Percentiles rank a stretch among this genome's conserved stretches.
Evolutionary conservation across 2,329 filamentous ascomycete species (phyloP).

Genomic region (Penicillium thymicola): DNA sequence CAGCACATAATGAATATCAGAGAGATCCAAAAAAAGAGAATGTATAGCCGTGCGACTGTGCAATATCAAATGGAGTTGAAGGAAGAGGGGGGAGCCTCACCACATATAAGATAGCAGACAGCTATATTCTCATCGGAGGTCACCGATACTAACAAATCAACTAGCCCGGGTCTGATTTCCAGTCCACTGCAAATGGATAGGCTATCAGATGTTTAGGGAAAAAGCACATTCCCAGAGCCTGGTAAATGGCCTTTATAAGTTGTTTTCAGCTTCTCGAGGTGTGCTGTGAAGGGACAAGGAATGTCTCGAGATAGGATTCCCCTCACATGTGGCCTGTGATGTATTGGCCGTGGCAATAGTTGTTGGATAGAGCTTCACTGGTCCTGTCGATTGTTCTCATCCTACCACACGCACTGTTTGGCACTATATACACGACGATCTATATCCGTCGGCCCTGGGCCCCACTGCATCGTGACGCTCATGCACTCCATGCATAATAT

Average conservation of each 20-base stretch:
- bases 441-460: neutral
- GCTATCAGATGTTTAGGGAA: neutral
- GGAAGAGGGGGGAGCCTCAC: constrained; percentile 3
- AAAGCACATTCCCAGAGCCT: neutral
- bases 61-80: constrained; percentile 7
- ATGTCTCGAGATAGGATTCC: neutral
- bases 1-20: neutral
- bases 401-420: neutral
- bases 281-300: neutral
- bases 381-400: neutral
- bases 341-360: constrained; percentile 1
- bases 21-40: constrained; percentile 8
- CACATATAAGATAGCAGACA: constrained; percentile 12
- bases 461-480: neutral
- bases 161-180: neutral
- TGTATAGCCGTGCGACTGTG: constrained; percentile 7
- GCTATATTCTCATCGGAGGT: constrained; percentile 21
- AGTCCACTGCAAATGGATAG: neutral
- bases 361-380: too few relatives aligned
- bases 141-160: constrained; percentile 18
- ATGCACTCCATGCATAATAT: constrained; percentile 6
- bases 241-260: constrained; percentile 5
- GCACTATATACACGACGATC: neutral
- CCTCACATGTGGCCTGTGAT: neutral
- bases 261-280: neutral